Conservation (phyloP, 352 stramenopile genomes). For the Globisporangium nagaii region DNA sequence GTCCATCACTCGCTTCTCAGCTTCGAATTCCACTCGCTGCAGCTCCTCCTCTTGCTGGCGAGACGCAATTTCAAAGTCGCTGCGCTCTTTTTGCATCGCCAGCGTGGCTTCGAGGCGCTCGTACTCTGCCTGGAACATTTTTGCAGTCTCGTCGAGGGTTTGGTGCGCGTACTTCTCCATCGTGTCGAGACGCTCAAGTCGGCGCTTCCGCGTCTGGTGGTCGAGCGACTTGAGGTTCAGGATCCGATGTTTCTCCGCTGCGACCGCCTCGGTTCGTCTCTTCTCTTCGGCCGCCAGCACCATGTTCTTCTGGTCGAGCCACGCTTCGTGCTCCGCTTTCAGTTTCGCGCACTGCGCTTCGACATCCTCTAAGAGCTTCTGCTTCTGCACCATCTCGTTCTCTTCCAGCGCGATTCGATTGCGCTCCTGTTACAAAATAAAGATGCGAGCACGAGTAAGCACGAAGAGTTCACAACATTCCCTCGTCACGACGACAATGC, state of each 20-base stretch:
- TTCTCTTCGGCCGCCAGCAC: slow-evolving; percentile 60
- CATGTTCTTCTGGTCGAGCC: slow-evolving; percentile 53
- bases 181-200: slow-evolving; percentile 48
- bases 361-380: slow-evolving; percentile 50
- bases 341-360: slow-evolving; percentile 46
- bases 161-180: slow-evolving; percentile 61
- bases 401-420: slow-evolving; percentile 80
- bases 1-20: slow-evolving; percentile 47
- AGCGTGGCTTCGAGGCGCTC: slow-evolving; percentile 47
- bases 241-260: slow-evolving; percentile 58
- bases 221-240: slow-evolving; percentile 67
- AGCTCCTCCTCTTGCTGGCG: slow-evolving; percentile 75
- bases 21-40: slow-evolving; percentile 64
- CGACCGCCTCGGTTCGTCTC: slow-evolving; percentile 47
- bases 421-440: slow-evolving; percentile 42
- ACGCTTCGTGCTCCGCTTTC: slow-evolving; percentile 55
- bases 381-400: slow-evolving; percentile 57
- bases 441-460: neutral
- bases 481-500: too few relatives aligned
- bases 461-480: slow-evolving; percentile 1
- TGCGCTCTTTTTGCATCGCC: slow-evolving; percentile 49
- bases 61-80: slow-evolving; percentile 64
- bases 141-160: slow-evolving; percentile 55
- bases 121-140: slow-evolving; percentile 60
- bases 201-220: slow-evolving; percentile 55